Conservation (phyloP, 2,329 filamentous ascomycete genomes). For the Mariannaea sp. region DNA sequence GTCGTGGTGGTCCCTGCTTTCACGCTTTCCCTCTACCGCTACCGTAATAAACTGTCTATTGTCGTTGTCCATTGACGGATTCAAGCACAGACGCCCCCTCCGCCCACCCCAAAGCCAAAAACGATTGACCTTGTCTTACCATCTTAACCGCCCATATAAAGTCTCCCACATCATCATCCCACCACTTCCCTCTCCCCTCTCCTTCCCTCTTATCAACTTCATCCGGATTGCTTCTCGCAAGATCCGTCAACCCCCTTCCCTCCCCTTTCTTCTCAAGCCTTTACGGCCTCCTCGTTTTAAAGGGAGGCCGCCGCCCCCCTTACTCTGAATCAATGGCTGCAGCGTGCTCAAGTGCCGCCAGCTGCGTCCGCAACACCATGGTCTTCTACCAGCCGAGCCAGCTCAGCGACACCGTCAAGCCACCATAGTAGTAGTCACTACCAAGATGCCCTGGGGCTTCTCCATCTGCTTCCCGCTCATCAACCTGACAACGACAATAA, state of each 20-base stretch:
- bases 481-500: background rate
- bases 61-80: too few species aligned
- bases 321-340: conserved; percentile 38
- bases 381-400: conserved; percentile 27
- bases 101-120: too few species aligned
- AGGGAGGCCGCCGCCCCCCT: conserved; percentile 35
- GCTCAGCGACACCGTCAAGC: conserved; percentile 20
- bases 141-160: conserved; percentile 24
- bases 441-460: conserved; percentile 26
- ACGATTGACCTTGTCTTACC: background rate
- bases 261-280: conserved; percentile 9
- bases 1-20: too few species aligned
- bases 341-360: conserved; percentile 16
- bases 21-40: too few species aligned
- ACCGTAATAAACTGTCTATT: too few species aligned
- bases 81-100: too few species aligned
- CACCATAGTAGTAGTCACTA: conserved; percentile 20
- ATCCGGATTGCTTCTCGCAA: conserved; percentile 11
- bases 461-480: conserved; percentile 12
- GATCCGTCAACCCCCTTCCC: conserved; percentile 10
- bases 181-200: background rate
- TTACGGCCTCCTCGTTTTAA: conserved; percentile 32
- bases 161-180: background rate
- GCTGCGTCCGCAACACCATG: conserved; percentile 24
- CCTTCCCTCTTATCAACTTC: conserved; percentile 15